These are phyloP conservation scores for Penicillium turbatum DNA, from an alignment of 495 filamentous ascomycete species.

Conservation along the genomic window DNA sequence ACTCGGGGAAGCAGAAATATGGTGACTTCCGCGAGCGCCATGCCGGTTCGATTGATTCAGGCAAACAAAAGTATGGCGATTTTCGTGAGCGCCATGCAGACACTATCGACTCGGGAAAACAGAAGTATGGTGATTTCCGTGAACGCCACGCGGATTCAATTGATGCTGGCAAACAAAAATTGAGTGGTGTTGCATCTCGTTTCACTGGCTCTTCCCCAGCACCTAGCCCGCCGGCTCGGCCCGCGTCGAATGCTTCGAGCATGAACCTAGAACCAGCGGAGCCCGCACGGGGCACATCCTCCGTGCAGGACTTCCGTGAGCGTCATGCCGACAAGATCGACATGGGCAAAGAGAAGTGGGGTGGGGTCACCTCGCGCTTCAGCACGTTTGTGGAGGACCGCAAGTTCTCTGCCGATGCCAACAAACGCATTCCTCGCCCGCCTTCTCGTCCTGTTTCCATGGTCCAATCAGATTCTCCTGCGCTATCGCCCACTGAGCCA, in stretches of 20 bases:
- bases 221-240: slow-evolving; percentile 2
- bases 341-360: slow-evolving; percentile 57
- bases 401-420: slow-evolving; percentile 29
- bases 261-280: slow-evolving; percentile 10
- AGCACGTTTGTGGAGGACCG: slow-evolving; percentile 35
- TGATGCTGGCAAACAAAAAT: slow-evolving; percentile 2
- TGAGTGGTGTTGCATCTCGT: not conserved
- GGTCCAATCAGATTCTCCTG: slow-evolving; percentile 7
- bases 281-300: slow-evolving; percentile 9
- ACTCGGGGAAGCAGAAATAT: slow-evolving; percentile 56
- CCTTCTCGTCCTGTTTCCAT: slow-evolving; percentile 17
- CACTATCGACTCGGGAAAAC: not conserved
- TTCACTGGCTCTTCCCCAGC: slow-evolving; percentile 22
- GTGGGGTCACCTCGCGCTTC: slow-evolving; percentile 40
- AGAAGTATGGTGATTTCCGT: slow-evolving; percentile 6
- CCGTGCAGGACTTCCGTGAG: slow-evolving; percentile 61
- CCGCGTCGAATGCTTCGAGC: slow-evolving; percentile 1
- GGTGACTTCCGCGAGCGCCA: slow-evolving; percentile 60
- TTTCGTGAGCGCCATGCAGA: slow-evolving; percentile 36
- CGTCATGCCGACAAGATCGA: slow-evolving; percentile 66
- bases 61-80: slow-evolving; percentile 55
- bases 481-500: slow-evolving; percentile 5
- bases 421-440: slow-evolving; percentile 30
- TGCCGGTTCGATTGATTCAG: slow-evolving; percentile 62
- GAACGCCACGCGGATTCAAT: slow-evolving; percentile 3